phyloP scores from a whole-genome alignment of 768 basidiomycete genomes.

The Mrakia hoshinonis region DNA sequence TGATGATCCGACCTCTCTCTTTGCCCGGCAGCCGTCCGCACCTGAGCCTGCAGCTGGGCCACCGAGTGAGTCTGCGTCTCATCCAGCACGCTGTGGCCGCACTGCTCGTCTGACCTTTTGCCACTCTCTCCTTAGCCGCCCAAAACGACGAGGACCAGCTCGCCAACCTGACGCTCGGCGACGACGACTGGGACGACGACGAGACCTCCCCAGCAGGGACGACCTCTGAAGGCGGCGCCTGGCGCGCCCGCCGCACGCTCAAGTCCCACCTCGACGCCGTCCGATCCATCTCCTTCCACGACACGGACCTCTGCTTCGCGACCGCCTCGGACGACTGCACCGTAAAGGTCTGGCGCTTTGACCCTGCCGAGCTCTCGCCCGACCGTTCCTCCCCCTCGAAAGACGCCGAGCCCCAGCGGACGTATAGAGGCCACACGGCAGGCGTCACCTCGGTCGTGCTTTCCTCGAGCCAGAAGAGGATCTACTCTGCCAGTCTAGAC shows the following conservation, averaged over 20 bases:
- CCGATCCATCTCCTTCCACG: constrained; percentile 67
- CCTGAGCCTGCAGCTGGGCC: not conserved
- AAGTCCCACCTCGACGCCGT: constrained; percentile 92
- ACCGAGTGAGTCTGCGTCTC: not conserved
- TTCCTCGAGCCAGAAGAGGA: constrained; percentile 51
- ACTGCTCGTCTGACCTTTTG: not conserved
- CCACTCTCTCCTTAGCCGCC: not conserved
- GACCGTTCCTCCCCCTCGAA: constrained; percentile 45
- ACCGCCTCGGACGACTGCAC: constrained; percentile 92
- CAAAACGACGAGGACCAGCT: constrained; percentile 39
- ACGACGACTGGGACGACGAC: constrained; percentile 55
- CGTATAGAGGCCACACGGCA: constrained; percentile 89
- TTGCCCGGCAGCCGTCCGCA: not conserved
- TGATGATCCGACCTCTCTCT: not conserved
- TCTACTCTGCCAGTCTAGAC: constrained; percentile 90
- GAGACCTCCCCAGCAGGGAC: constrained; percentile 40
- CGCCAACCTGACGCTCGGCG: constrained; percentile 50
- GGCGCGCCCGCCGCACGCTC: constrained; percentile 78
- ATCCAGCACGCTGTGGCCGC: not conserved
- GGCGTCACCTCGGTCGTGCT: constrained; percentile 66
- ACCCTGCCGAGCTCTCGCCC: constrained; percentile 63
- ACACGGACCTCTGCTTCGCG: constrained; percentile 60
- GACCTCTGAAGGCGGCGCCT: constrained; percentile 39
- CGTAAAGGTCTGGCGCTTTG: constrained; percentile 91
- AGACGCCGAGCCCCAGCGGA: constrained; percentile 86